Evolutionary conservation across 1,284 basidiomycete species (phyloP).

Genomic region (Vanrija sp.): DNA sequence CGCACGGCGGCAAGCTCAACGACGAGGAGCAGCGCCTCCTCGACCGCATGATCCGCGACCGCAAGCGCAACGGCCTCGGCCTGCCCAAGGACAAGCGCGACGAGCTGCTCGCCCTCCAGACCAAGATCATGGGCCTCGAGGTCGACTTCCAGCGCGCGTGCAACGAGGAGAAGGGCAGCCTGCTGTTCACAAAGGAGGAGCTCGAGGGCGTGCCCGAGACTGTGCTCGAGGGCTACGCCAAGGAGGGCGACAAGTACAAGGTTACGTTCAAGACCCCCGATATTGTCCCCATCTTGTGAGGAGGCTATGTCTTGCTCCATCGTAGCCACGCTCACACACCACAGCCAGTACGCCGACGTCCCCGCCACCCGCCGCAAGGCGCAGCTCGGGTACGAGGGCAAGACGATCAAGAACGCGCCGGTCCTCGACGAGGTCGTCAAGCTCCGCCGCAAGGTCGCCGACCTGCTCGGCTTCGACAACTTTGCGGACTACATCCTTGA

Average conservation of each 20-base stretch:
- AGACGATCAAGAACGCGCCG: constrained; percentile 14
- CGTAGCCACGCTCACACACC: not conserved
- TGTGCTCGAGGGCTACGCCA: constrained; percentile 10
- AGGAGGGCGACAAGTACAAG: constrained; percentile 18
- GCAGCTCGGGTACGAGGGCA: constrained; percentile 15
- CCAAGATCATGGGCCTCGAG: constrained; percentile 14
- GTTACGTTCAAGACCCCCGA: constrained; percentile 21
- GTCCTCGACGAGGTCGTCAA: constrained; percentile 16
- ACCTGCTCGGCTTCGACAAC: constrained; percentile 14
- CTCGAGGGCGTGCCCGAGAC: constrained; percentile 17
- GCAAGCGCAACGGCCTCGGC: constrained; percentile 14
- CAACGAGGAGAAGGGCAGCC: constrained; percentile 21
- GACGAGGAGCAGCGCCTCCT: constrained; percentile 17
- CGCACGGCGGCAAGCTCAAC: constrained; percentile 11
- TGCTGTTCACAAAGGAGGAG: constrained; percentile 17
- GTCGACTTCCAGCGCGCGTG: constrained; percentile 20
- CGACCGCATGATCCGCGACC: constrained; percentile 16
- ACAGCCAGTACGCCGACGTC: constrained; percentile 16
- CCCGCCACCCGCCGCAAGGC: constrained; percentile 17
- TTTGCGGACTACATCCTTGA: constrained; percentile 21
- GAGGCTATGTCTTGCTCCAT: not conserved
- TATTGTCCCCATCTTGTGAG: constrained; percentile 17
- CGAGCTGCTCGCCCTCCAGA: constrained; percentile 15
- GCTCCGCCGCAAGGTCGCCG: constrained; percentile 16
- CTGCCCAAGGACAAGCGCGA: constrained; percentile 15